phyloP scores from a whole-genome alignment of 1,139 yeast genomes.

The Lodderomyces oxycetoniae region DNA sequence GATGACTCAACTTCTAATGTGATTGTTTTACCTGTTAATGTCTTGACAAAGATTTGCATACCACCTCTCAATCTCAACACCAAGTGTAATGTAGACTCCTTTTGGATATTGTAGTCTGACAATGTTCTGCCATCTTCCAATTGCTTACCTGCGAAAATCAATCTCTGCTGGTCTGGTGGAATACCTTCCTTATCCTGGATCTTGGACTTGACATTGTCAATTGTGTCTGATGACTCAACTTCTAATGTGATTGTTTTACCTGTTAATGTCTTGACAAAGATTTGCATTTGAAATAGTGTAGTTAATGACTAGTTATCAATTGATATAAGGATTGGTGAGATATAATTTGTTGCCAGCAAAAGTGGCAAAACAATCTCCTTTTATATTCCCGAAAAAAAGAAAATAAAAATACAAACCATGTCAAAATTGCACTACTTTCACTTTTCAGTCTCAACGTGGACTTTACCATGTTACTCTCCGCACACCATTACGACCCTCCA shows the following conservation, averaged over 20 bases:
- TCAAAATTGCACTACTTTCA: too few species aligned
- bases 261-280: slow-evolving; percentile 97
- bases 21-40: slow-evolving; percentile 88
- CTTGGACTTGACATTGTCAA: slow-evolving; percentile 98
- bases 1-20: slow-evolving; percentile 70
- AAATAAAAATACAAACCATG: too few species aligned
- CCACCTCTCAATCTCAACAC: slow-evolving; percentile 99
- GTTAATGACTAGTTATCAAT: slow-evolving; percentile 28
- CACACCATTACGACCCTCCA: too few species aligned
- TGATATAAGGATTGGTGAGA: too few species aligned
- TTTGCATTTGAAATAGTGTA: too few species aligned
- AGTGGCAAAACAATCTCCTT: too few species aligned
- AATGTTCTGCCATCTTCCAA: slow-evolving; percentile 99
- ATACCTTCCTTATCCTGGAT: slow-evolving; percentile 99
- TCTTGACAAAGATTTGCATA: slow-evolving; percentile 98
- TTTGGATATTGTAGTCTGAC: slow-evolving; percentile 99
- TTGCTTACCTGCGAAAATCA: slow-evolving; percentile 99
- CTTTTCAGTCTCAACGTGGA: too few species aligned
- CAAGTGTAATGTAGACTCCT: slow-evolving; percentile 97
- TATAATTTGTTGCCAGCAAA: too few species aligned
- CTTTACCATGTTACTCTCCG: too few species aligned
- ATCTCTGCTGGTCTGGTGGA: slow-evolving; percentile 99
- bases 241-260: slow-evolving; percentile 99
- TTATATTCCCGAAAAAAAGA: too few species aligned
- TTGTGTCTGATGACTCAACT: slow-evolving; percentile 98